Conservation (phyloP, 2,329 filamentous ascomycete genomes). For the Epicoccum sorghinum region DNA sequence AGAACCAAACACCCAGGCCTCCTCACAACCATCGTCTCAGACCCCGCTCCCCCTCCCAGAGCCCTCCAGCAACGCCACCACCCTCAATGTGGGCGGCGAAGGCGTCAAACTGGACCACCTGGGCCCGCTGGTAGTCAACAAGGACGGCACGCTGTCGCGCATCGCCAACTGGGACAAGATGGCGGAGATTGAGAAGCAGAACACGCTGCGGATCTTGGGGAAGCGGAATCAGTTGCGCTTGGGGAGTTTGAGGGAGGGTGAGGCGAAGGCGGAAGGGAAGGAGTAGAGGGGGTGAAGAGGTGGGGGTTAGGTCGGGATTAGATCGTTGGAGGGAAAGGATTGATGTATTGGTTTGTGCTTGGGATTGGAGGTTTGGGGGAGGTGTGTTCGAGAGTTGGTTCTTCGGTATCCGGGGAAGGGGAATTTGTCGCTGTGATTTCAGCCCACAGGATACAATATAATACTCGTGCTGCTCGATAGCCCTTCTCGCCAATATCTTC, state of each 20-base stretch:
- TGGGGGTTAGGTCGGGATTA: not conserved
- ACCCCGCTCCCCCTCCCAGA: slow-evolving; percentile 6
- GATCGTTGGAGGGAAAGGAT: too few relatives aligned
- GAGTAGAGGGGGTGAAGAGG: not conserved
- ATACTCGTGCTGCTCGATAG: too few relatives aligned
- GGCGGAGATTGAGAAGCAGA: slow-evolving; percentile 70
- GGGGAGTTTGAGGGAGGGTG: slow-evolving; percentile 56
- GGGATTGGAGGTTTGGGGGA: too few relatives aligned
- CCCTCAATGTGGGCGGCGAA: slow-evolving; percentile 41
- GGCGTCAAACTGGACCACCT: slow-evolving; percentile 68
- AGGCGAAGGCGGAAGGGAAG: not conserved
- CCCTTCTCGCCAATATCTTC: too few relatives aligned
- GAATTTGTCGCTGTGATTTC: too few relatives aligned
- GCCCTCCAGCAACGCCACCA: slow-evolving; percentile 11
- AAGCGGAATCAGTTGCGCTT: slow-evolving; percentile 71
- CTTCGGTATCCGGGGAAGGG: too few relatives aligned
- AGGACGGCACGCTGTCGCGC: slow-evolving; percentile 72
- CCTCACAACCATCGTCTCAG: not conserved
- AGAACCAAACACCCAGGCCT: not conserved
- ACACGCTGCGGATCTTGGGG: slow-evolving; percentile 69
- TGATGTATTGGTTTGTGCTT: not conserved
- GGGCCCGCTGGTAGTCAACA: slow-evolving; percentile 76
- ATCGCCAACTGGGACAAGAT: slow-evolving; percentile 77
- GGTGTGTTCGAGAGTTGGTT: too few relatives aligned
- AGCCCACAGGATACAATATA: too few relatives aligned